Evolutionary conservation across 2,329 filamentous ascomycete species (phyloP), one percentile per base, ranked within the genome.

Genomic region (Trichophyton equinum): DNA sequence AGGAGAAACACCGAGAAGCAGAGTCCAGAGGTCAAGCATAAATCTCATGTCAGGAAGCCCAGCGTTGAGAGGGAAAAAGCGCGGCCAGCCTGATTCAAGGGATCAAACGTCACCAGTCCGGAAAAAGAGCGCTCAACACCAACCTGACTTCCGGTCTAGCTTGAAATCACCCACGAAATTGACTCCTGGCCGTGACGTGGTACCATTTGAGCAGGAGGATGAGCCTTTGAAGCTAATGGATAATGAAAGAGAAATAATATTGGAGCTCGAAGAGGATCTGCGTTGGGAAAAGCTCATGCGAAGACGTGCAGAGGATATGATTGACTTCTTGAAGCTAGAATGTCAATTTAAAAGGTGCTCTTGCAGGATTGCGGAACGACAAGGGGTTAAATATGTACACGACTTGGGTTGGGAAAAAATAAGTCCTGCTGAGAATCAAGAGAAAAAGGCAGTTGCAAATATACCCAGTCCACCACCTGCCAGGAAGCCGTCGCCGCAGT

Each of bases 271-370:
- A 61, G 75, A 80, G 49, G 77, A 83, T 60, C 73, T 85, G 3
- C 68, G 73, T 27, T 70, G 71, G 33, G 82, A 85, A 69, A 77
- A 74, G 65, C 74, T 74, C 51, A 71, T 78, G 60, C 75, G 81
- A 62, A 70, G 73, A 60, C 76, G 79, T 30, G 81, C 81, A 0
- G 78, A 84, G 64, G 81, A 83, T 33, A 77, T 83, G 72, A 74
- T 85, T 2, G 69, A 78, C 36, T 78, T 78, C 63, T 66, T 79
- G 70, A 76, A 75, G 53, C 74, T 79, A 67, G 76, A 79, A 64
- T 80, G 78, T 60, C 75, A 78, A 64, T 78, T 79, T 62, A 71
- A 75, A 61, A 70, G 72, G 59, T 80, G 78, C 66, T 74, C 75
- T 6, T 80, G 78, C 65, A 73, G 77, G 27, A 62, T 78, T 57